Evolutionary conservation across 2,329 filamentous ascomycete species (phyloP).

Genomic region (Hirsutella rhossiliensis): DNA sequence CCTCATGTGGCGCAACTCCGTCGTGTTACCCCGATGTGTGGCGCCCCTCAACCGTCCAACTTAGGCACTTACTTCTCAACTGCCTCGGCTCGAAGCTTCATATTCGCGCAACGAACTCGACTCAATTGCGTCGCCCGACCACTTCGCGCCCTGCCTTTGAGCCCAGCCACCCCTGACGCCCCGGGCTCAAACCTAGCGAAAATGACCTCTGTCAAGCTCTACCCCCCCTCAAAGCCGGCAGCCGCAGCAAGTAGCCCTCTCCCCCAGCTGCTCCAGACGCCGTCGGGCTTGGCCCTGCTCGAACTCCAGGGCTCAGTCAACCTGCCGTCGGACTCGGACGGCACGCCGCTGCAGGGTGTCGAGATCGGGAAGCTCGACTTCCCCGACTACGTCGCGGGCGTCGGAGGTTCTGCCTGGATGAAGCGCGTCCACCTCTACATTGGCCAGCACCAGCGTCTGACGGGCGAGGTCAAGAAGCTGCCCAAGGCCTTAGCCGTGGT

Average conservation of each 20-base stretch:
- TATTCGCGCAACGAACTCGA: too few relatives aligned
- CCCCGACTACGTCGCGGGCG: slow-evolving; percentile 50
- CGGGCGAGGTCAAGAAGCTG: slow-evolving; percentile 82
- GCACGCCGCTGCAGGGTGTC: slow-evolving; percentile 15
- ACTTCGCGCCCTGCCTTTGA: too few relatives aligned
- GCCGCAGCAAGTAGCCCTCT: slow-evolving; percentile 41
- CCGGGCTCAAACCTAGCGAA: too few relatives aligned
- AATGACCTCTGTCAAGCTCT: slow-evolving; percentile 27
- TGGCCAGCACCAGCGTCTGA: slow-evolving; percentile 77
- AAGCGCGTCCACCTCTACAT: slow-evolving; percentile 81
- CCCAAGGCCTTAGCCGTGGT: slow-evolving; percentile 70
- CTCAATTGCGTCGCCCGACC: too few relatives aligned
- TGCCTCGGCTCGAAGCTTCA: neutral
- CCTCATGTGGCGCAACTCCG: neutral
- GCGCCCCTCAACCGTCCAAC: neutral
- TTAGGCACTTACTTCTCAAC: neutral
- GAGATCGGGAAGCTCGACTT: slow-evolving; percentile 64
- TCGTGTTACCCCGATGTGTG: neutral
- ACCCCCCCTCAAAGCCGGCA: slow-evolving; percentile 22
- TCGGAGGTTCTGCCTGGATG: slow-evolving; percentile 62
- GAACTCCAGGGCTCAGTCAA: slow-evolving; percentile 91
- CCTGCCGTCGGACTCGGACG: slow-evolving; percentile 37
- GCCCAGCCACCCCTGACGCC: too few relatives aligned
- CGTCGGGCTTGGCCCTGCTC: slow-evolving; percentile 75
- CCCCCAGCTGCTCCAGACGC: slow-evolving; percentile 76